Percentiles rank a stretch among this genome's conserved stretches.
Conservation (phyloP, 129 eudicot genomes). For the Escallonia rubra region DNA sequence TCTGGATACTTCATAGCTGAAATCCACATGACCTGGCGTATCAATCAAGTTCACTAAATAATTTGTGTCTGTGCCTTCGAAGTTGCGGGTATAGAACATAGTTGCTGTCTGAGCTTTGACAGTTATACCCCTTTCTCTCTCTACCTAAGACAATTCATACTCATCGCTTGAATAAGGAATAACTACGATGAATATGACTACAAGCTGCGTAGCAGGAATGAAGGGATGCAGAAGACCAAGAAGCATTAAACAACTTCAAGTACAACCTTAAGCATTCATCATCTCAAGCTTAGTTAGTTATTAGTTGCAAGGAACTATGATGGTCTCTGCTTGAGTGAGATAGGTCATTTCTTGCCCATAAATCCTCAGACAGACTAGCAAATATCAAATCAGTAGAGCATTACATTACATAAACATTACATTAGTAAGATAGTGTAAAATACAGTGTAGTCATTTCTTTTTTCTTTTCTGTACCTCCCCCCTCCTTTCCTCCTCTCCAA, state of each 20-base stretch:
- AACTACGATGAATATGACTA: background rate
- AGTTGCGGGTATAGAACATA: slow-evolving; percentile 62
- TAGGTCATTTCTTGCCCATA: too few species aligned
- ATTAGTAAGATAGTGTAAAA: too few species aligned
- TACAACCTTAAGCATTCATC: background rate
- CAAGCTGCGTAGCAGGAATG: background rate
- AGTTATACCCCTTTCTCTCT: slow-evolving; percentile 95
- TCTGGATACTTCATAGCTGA: slow-evolving; percentile 96
- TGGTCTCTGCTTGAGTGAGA: too few species aligned
- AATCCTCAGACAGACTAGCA: too few species aligned
- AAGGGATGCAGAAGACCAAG: background rate
- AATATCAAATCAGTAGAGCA: too few species aligned
- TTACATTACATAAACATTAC: too few species aligned
- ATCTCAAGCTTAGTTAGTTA: background rate
- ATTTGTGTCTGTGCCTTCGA: slow-evolving; percentile 36
- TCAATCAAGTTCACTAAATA: slow-evolving; percentile 79
- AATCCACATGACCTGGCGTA: slow-evolving; percentile 98
- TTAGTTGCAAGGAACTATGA: too few species aligned
- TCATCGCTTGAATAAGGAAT: background rate
- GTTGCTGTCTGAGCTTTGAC: slow-evolving; percentile 99
- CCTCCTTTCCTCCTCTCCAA: too few species aligned
- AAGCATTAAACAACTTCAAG: background rate
- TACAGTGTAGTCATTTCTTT: too few species aligned
- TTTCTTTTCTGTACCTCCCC: too few species aligned
- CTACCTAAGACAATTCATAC: slow-evolving; percentile 54